A percentile compares a stretch with the other conserved stretches of the same genome.
These are phyloP conservation scores for Talaromyces sp. DNA, from an alignment of 2,329 filamentous ascomycete genomes.

Conservation along the genomic window DNA sequence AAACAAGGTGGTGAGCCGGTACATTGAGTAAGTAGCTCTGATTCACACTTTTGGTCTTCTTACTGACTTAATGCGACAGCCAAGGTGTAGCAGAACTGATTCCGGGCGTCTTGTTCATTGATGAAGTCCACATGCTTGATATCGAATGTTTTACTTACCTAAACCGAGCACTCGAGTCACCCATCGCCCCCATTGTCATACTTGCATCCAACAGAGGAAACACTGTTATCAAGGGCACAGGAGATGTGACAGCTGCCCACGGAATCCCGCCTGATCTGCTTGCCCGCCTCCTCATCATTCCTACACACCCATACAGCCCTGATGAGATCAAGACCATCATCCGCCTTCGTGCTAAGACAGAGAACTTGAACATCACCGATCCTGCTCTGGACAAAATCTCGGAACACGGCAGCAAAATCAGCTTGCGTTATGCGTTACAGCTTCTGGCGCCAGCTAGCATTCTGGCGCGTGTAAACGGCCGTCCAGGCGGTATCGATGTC, in stretches of 20 bases:
- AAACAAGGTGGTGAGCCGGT: slow-evolving; percentile 98
- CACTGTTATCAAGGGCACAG: slow-evolving; percentile 84
- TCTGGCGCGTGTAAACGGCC: slow-evolving; percentile 77
- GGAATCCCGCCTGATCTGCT: slow-evolving; percentile 92
- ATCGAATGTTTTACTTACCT: slow-evolving; percentile 99
- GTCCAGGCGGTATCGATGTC: slow-evolving; percentile 65
- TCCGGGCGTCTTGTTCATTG: slow-evolving; percentile 97
- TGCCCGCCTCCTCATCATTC: slow-evolving; percentile 89
- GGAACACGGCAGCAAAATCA: slow-evolving; percentile 81
- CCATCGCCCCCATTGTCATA: slow-evolving; percentile 93
- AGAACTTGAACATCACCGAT: slow-evolving; percentile 73
- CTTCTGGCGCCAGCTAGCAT: slow-evolving; percentile 86
- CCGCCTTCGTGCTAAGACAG: slow-evolving; percentile 73
- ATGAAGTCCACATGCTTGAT: slow-evolving; percentile 99
- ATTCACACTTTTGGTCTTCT: background rate
- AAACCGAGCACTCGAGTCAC: slow-evolving; percentile 93
- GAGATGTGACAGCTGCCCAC: slow-evolving; percentile 75
- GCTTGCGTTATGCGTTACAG: slow-evolving; percentile 87
- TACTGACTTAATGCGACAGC: slow-evolving; percentile 9
- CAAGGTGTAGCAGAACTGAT: slow-evolving; percentile 96
- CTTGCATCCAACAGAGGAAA: slow-evolving; percentile 94
- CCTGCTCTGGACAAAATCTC: slow-evolving; percentile 82
- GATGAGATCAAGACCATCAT: slow-evolving; percentile 93
- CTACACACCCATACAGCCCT: slow-evolving; percentile 80
- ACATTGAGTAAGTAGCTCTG: slow-evolving; percentile 61